Percentiles rank a stretch among this genome's conserved stretches.
Evolutionary conservation across 1,284 basidiomycete species (phyloP).

Genomic region (Schizopora paradoxa): DNA sequence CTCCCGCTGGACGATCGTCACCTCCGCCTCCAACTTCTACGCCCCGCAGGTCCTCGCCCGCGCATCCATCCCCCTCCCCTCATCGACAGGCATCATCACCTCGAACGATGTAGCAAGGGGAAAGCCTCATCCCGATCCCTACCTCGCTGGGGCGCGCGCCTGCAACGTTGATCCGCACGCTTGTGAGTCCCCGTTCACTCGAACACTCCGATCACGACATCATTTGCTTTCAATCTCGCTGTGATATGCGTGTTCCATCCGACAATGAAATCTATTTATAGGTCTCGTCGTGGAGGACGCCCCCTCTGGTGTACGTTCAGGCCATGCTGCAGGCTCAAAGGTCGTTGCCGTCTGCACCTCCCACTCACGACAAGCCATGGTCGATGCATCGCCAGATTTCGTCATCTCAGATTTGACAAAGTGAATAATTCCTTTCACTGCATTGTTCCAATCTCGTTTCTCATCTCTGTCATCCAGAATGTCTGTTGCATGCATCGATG

Average conservation of each 20-base stretch:
- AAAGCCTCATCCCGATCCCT: constrained; percentile 81
- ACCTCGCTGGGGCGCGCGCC: constrained; percentile 54
- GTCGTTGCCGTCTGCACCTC: constrained; percentile 83
- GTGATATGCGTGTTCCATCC: constrained; percentile 3
- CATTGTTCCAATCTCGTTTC: neutral
- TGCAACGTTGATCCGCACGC: constrained; percentile 44
- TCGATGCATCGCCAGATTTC: constrained; percentile 46
- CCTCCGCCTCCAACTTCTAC: constrained; percentile 70
- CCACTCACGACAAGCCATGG: constrained; percentile 49
- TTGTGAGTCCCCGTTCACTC: constrained; percentile 34
- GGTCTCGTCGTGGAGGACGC: constrained; percentile 84
- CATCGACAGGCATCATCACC: constrained; percentile 57
- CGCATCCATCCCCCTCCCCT: constrained; percentile 52
- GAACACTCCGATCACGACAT: too few relatives aligned
- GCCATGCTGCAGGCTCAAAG: constrained; percentile 65
- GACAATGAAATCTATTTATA: constrained; percentile 24
- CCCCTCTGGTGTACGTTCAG: constrained; percentile 69
- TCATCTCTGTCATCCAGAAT: constrained; percentile 19
- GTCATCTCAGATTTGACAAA: constrained; percentile 48
- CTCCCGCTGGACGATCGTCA: constrained; percentile 70
- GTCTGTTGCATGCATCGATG: constrained; percentile 27
- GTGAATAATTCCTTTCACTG: constrained; percentile 29
- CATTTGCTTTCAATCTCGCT: too few relatives aligned
- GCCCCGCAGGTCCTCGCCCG: constrained; percentile 56
- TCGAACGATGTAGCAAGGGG: constrained; percentile 69